Evolutionary conservation across 164 flowering plant species (phyloP), one percentile per base, ranked within the genome.

Genomic region (Protea cynaroides): DNA sequence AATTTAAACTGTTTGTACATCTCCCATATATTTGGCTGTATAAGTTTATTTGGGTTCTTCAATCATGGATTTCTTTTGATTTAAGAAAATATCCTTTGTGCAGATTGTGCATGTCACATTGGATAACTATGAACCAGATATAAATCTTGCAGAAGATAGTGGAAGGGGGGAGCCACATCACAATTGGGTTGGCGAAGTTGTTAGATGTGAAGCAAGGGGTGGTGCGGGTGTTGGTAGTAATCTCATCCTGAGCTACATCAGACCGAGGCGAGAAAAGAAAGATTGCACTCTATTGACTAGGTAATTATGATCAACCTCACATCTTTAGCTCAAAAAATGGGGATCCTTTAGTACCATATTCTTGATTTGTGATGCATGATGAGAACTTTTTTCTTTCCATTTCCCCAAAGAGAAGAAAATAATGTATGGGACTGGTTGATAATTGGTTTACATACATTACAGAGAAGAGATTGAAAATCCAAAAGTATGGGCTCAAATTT

Each of bases 101-200:
- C 85, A 94, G 99, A 85, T 94, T 71, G 89, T 94, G 36, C 71
- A 79, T 61, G 96, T 64, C 58, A 82, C 75, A 21, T 76, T 94
- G 68, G 93, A 89, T 71, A 91, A 91, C 81, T 91, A 86, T 68
- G 86, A 76, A 71, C 69, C 61, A 22, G 81, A 76, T 65, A 46
- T 65, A 62, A 63, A 59, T 65, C 61, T n/a, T 62, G 82, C 73
- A 63, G 74, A 72, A 40, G 84, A 72, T 65, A 81, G 78, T 51
- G 87, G 77, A 51, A 73, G 83, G 63, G 87, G 72, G 51, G 92
- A 79, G 69, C 58, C 80, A 56, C 84, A 82, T 76, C 95, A 84
- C 74, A 86, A 91, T 79, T 94, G 99, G 99, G 89, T 94, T 49
- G 85, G 85, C 79, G 99, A 89, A 76, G 96, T 90, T 7, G 82